Base-by-base conservation (phyloP, 1,139 yeast genomes). In the Entelexis sorbosivorans region DNA sequence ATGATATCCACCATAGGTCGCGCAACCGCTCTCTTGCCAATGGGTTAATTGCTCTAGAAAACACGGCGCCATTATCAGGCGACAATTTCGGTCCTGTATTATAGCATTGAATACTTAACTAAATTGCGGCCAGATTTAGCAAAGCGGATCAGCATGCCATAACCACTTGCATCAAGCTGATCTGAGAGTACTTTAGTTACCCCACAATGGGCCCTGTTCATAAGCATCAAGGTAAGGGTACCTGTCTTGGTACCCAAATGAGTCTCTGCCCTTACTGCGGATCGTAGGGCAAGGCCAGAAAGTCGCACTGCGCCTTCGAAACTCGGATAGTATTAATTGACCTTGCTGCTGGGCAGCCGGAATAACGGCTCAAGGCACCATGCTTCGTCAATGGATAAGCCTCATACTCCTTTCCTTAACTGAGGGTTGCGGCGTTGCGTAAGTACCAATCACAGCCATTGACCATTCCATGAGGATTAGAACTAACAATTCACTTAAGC, bases 341-440 rank as follows among this genome's bases (percentile, higher is more conserved):
- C 5, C 34, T 32, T n/a, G 34, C 17, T 32, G 5, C 34, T 10
- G 13, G 13, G 7, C 6, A 14, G 34, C 34, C 34, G 13, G 20
- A 17, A 26, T 9, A 24, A 3, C 33, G n/a, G 17, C 3, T 9
- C 13, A 36, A 32, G 29, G 29, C 28, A 31, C 20, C 19, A 42
- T 42, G 45, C 26, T 31, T 4, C 4, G 2, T 7, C 44, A 28
- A 39, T 39, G 6, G 34, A 16, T 39, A 3, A 11, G 10, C 2
- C 4, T 39, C 5, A 4, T 16, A 16, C 24, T 29, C 11, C 14
- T 42, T 8, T 14, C 36, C 4, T 42, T 32, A 8, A 5, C 36
- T 8, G 36, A 50, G 16, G 52, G 54, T 6, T 48, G 58, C 36
- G 60, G 58, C 29, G 59, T 55, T 26, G 56, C 58, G 59, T 57